These are phyloP conservation scores for Penicillium tannophilum DNA, from an alignment of 495 filamentous ascomycete species.

Conservation along the genomic window DNA sequence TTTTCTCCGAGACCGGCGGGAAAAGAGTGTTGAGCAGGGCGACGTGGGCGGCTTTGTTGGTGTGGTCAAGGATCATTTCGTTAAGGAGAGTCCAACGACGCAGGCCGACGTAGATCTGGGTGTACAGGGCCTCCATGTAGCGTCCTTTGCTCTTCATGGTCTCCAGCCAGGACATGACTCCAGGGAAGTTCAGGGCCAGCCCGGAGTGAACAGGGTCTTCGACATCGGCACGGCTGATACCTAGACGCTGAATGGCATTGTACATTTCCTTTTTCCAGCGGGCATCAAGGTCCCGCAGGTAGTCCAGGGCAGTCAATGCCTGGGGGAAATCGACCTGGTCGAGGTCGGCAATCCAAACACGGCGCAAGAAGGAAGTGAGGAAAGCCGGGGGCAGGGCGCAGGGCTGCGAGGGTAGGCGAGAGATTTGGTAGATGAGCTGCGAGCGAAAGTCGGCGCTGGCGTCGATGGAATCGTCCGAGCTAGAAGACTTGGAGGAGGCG, in stretches of 20 bases:
- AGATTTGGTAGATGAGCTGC: constrained; percentile 63
- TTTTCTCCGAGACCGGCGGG: constrained; percentile 54
- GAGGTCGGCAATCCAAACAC: constrained; percentile 60
- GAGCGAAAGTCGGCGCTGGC: constrained; percentile 63
- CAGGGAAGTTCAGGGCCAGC: constrained; percentile 48
- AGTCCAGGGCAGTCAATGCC: constrained; percentile 70
- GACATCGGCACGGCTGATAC: constrained; percentile 42
- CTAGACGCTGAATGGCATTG: constrained; percentile 46
- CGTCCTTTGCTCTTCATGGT: constrained; percentile 55
- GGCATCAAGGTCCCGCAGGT: constrained; percentile 68
- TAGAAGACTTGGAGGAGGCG: constrained; percentile 35
- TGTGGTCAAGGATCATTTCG: constrained; percentile 65
- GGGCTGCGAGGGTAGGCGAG: constrained; percentile 62
- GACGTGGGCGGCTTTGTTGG: constrained; percentile 69
- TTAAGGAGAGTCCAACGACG: constrained; percentile 75
- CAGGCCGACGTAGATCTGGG: constrained; percentile 65
- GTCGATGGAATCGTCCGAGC: constrained; percentile 38
- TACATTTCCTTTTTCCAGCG: constrained; percentile 63
- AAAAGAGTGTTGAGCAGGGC: constrained; percentile 81
- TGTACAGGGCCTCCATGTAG: constrained; percentile 63
- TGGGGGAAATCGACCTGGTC: constrained; percentile 70
- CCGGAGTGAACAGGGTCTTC: constrained; percentile 37
- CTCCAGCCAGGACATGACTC: constrained; percentile 57
- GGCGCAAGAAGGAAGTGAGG: constrained; percentile 64
- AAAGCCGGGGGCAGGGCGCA: constrained; percentile 69